Evolutionary conservation across 2,329 filamentous ascomycete species (phyloP).

Genomic region (Colletotrichum theobromicola): DNA sequence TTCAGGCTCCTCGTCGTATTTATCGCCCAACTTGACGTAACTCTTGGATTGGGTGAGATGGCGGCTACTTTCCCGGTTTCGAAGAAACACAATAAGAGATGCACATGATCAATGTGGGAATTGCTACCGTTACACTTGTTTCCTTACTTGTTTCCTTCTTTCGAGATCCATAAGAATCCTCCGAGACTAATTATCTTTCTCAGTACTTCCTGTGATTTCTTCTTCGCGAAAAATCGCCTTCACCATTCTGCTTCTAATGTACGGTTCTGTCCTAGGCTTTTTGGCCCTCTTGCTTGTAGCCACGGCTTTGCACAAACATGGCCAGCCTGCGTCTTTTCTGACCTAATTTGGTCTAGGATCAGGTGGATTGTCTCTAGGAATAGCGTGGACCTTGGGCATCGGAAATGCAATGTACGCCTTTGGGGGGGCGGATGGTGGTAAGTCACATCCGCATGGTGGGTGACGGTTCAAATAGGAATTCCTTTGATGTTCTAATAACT

Average conservation of each 20-base stretch:
- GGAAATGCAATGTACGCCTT: constrained; percentile 25
- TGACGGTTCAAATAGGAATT: neutral
- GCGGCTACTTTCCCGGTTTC: neutral
- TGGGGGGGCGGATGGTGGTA: constrained; percentile 16
- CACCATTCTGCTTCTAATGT: neutral
- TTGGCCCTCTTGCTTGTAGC: neutral
- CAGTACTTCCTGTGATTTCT: neutral
- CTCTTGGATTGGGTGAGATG: neutral
- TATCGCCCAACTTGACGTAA: neutral
- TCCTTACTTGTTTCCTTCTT: neutral
- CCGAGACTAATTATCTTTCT: neutral
- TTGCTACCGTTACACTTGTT: neutral
- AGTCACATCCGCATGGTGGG: neutral
- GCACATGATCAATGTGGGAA: neutral
- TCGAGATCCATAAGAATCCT: neutral
- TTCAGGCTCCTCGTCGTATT: neutral
- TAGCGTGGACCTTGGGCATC: constrained; percentile 23
- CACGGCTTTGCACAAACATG: neutral
- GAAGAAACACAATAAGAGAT: neutral
- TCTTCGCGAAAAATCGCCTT: neutral
- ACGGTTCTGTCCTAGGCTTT: neutral
- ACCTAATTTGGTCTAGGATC: neutral
- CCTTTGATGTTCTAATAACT: neutral
- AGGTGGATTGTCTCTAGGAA: constrained; percentile 22
- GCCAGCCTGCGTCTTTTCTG: neutral